These are phyloP conservation scores for Vigna unguiculata DNA, from an alignment of 306 rosid genomes.

Conservation along the genomic window DNA sequence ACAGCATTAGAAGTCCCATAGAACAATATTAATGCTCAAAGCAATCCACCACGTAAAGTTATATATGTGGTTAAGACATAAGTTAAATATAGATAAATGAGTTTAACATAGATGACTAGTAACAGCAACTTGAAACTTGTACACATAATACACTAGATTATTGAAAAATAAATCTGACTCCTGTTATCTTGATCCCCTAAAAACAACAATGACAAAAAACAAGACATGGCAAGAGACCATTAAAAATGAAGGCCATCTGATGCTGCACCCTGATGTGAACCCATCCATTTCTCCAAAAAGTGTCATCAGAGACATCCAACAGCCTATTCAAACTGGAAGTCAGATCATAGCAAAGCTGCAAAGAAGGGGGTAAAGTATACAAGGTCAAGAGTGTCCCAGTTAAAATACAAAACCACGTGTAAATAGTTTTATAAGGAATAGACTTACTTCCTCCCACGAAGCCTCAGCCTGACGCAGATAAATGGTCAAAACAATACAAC, in stretches of 20 bases:
- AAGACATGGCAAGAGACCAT: conserved; percentile 59
- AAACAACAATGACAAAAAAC: conserved; percentile 2
- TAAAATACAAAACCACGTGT: conserved; percentile 30
- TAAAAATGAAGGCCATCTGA: conserved; percentile 71
- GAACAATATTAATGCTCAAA: conserved; percentile 18
- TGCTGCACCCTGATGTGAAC: conserved; percentile 79
- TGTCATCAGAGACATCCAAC: conserved; percentile 66
- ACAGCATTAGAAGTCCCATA: conserved; percentile 31
- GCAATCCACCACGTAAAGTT: conserved; percentile 31
- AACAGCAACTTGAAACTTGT: conserved; percentile 11
- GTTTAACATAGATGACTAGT: neutral
- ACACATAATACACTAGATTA: conserved; percentile 6
- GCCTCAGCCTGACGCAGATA: conserved; percentile 76
- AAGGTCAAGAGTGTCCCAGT: conserved; percentile 35
- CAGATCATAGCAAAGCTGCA: conserved; percentile 82
- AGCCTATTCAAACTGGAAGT: conserved; percentile 81
- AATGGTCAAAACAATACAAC: conserved; percentile 85
- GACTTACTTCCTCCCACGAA: conserved; percentile 81
- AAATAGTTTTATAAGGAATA: conserved; percentile 34
- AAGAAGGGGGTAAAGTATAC: conserved; percentile 23
- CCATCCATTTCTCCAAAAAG: conserved; percentile 94
- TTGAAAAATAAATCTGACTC: conserved; percentile 21
- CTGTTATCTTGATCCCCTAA: conserved; percentile 27
- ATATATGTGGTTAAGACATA: conserved; percentile 3
- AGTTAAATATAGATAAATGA: conserved; percentile 8